phyloP scores from a whole-genome alignment of 2,329 filamentous ascomycete genomes.

The Pseudogymnoascus sp. region DNA sequence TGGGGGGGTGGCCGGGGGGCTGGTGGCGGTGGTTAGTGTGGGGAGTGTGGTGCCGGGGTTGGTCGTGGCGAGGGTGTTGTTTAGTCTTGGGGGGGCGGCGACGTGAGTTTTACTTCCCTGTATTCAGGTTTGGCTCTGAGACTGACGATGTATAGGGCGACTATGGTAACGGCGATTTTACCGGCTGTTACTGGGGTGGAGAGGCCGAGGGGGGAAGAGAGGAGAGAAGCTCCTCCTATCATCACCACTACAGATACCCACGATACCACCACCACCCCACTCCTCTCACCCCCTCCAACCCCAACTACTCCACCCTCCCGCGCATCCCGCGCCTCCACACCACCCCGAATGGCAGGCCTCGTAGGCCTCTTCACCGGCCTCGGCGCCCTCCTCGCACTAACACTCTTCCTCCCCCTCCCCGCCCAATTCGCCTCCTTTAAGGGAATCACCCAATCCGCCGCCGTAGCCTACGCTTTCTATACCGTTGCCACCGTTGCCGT shows the following conservation, averaged over 20 bases:
- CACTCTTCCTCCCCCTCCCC: constrained; percentile 78
- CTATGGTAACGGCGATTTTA: constrained; percentile 94
- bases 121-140: neutral
- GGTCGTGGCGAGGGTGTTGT: constrained; percentile 73
- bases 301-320: constrained; percentile 12
- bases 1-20: too few relatives aligned
- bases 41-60: constrained; percentile 82
- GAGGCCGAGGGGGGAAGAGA: neutral
- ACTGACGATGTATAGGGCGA: constrained; percentile 43
- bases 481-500: constrained; percentile 69
- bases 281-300: neutral
- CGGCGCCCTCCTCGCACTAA: constrained; percentile 77
- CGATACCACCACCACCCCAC: neutral
- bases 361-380: constrained; percentile 90
- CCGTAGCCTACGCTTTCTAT: constrained; percentile 80
- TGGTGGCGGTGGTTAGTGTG: constrained; percentile 86
- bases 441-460: constrained; percentile 63
- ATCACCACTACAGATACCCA: constrained; percentile 26
- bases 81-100: constrained; percentile 86
- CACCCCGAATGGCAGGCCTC: constrained; percentile 65
- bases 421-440: constrained; percentile 63
- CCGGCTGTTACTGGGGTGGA: constrained; percentile 54
- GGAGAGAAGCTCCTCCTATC: neutral
- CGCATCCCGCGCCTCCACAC: constrained; percentile 34
- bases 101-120: constrained; percentile 43